phyloP scores from a whole-genome alignment of 768 basidiomycete species.

The Suillus bovinus region DNA sequence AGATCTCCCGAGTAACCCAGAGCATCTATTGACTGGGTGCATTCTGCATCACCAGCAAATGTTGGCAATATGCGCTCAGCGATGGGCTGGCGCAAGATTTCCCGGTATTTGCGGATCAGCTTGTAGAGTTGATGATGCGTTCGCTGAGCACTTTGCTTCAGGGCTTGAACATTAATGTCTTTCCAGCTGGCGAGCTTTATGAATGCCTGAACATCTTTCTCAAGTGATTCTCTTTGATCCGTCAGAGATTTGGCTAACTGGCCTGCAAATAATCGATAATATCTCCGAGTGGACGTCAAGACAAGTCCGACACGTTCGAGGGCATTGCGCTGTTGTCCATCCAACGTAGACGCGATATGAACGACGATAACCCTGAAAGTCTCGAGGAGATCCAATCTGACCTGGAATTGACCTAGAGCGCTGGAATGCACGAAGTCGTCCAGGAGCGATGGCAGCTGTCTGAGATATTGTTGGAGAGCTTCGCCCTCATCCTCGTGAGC shows the following conservation, averaged over 20 bases:
- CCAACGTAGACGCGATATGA: constrained; percentile 36
- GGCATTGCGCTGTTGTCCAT: constrained; percentile 27
- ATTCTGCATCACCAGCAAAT: constrained; percentile 39
- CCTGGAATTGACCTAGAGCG: constrained; percentile 81
- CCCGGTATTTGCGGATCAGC: constrained; percentile 88
- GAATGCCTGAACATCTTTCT: constrained; percentile 80
- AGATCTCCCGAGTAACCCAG: constrained; percentile 8
- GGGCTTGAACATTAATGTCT: constrained; percentile 91
- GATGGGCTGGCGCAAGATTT: constrained; percentile 76
- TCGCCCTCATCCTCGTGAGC: constrained; percentile 38
- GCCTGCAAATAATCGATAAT: constrained; percentile 62
- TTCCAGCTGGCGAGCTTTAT: constrained; percentile 99
- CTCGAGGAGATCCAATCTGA: constrained; percentile 64
- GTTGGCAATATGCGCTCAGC: constrained; percentile 38
- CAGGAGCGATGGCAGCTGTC: constrained; percentile 70
- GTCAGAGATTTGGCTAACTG: constrained; percentile 49
- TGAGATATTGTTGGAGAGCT: constrained; percentile 53
- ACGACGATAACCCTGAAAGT: constrained; percentile 62
- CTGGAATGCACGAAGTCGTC: constrained; percentile 75
- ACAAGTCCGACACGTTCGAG: constrained; percentile 57
- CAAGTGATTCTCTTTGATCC: constrained; percentile 58
- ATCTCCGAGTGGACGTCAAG: constrained; percentile 57
- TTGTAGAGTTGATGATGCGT: constrained; percentile 93
- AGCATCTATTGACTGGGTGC: constrained; percentile 14
- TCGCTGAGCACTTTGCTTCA: constrained; percentile 86